Evolutionary conservation across 1,284 basidiomycete species (phyloP).

Genomic region (Melampsora larici-populina): DNA sequence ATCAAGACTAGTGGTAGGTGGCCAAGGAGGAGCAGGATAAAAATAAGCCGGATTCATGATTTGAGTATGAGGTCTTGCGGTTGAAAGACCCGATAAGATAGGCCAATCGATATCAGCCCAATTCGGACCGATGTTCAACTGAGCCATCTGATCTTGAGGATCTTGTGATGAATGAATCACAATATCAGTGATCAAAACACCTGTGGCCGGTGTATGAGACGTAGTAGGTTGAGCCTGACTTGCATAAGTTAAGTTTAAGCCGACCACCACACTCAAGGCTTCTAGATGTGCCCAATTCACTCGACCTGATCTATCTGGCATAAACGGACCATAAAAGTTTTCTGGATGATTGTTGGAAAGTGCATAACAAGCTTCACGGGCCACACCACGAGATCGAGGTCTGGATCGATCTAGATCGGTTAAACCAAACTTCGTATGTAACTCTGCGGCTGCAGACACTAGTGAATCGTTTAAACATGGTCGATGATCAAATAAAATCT

Average conservation of each 20-base stretch:
- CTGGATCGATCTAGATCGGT: conserved; percentile 13
- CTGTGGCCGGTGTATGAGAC: not conserved
- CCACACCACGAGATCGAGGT: conserved; percentile 14
- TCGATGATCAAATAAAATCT: conserved; percentile 7
- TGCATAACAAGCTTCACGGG: conserved; percentile 28
- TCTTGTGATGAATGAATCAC: not conserved
- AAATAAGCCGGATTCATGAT: conserved; percentile 17
- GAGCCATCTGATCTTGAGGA: not conserved
- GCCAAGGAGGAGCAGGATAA: conserved; percentile 8
- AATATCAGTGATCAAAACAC: not conserved
- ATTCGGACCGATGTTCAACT: not conserved
- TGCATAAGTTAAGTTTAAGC: conserved; percentile 13
- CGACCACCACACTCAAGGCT: conserved; percentile 20
- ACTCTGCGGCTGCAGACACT: conserved; percentile 9
- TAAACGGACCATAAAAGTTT: conserved; percentile 29
- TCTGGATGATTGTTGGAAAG: not conserved
- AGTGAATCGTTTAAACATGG: conserved; percentile 3
- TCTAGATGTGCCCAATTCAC: conserved; percentile 41
- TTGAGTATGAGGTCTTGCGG: conserved; percentile 20
- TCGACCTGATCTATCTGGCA: conserved; percentile 20
- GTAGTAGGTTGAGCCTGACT: not conserved
- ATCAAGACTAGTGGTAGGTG: not conserved
- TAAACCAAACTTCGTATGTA: conserved; percentile 28
- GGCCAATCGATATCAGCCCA: conserved; percentile 29
- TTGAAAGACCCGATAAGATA: conserved; percentile 16